Conservation (phyloP, 805 yeast genomes). For the Suhomyces tanzawaensis region DNA sequence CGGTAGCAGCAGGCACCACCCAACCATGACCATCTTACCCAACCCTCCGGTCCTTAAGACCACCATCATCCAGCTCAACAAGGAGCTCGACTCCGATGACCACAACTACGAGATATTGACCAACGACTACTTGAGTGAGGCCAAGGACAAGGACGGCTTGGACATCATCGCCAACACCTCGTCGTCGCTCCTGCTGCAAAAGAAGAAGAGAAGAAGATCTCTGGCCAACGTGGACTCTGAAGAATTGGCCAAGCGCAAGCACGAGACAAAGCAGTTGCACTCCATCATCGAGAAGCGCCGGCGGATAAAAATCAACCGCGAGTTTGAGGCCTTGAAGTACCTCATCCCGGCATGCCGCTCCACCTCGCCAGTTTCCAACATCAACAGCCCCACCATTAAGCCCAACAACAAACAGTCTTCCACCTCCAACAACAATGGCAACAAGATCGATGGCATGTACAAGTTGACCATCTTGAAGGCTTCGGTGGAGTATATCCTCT, state of each 20-base stretch:
- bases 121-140: conserved; percentile 27
- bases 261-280: conserved; percentile 51
- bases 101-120: conserved; percentile 43
- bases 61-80: conserved; percentile 43
- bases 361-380: conserved; percentile 28
- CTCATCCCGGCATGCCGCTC: conserved; percentile 76
- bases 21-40: conserved; percentile 20
- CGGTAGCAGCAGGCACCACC: too few relatives aligned
- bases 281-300: conserved; percentile 79
- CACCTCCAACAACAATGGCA: conserved; percentile 23
- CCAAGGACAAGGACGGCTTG: conserved; percentile 1
- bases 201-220: conserved; percentile 40
- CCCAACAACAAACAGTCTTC: conserved; percentile 7
- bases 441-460: conserved; percentile 64
- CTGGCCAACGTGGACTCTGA: conserved; percentile 37
- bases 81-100: conserved; percentile 41
- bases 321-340: conserved; percentile 75
- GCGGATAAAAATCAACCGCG: conserved; percentile 74
- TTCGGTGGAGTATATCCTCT: conserved; percentile 77
- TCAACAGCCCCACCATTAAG: conserved; percentile 20
- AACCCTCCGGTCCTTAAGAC: conserved; percentile 44
- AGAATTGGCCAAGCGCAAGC: conserved; percentile 40
- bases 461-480: conserved; percentile 77
- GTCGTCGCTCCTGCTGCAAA: conserved; percentile 1
- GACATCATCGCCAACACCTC: conserved; percentile 4